Evolutionary conservation across 176 grass and related monocot genomes (phyloP), one percentile per base, ranked within the genome.

Genomic region (Oryza longistaminata): DNA sequence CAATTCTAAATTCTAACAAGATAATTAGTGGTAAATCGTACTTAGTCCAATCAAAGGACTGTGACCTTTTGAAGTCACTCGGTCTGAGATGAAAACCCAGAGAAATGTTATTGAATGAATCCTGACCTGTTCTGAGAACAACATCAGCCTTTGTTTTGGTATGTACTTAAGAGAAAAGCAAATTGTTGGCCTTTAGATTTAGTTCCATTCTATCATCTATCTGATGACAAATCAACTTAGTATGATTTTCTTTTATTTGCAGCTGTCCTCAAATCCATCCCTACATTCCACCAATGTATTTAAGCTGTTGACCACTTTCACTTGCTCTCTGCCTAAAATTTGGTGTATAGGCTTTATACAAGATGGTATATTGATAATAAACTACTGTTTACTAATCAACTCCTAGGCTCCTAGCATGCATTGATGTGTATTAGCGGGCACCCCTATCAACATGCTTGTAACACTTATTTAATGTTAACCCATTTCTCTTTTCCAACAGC

Each of bases 361-460:
- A 37, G 26, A 24, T 46, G 7, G 19, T 48, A 6, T 21, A 49
- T 64, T 73, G 43, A 16, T 74, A 11, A 64, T 48, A 35, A 19
- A 14, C 27, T 80, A 74, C 19, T 3, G 2, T 19, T 74, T 34
- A 74, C 64, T 35, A 21, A 2, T 62, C 24, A 84, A 70, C 62
- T 81, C 7, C 1, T 62, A 7, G 11, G 3, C 35, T 58, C 39
- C 39, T 40, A 40, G 1, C 3, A 35, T 58, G 1, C 5, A 6
- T 86, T 73, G 35, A 37, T 37, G 35, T 24, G 11, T 40, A 37
- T 68, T 64, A 29, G 15, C n/a, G 66, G 86, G 21, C 78, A 55
- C 68, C 61, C 48, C 66, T 78, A 29, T 34, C 43, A 13, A 34
- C 34, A 68, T 48, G 61, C 31, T 65, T 83, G 65, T 45, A 3